phyloP scores from a whole-genome alignment of 1,284 basidiomycete species.

The Naganishia albida region DNA sequence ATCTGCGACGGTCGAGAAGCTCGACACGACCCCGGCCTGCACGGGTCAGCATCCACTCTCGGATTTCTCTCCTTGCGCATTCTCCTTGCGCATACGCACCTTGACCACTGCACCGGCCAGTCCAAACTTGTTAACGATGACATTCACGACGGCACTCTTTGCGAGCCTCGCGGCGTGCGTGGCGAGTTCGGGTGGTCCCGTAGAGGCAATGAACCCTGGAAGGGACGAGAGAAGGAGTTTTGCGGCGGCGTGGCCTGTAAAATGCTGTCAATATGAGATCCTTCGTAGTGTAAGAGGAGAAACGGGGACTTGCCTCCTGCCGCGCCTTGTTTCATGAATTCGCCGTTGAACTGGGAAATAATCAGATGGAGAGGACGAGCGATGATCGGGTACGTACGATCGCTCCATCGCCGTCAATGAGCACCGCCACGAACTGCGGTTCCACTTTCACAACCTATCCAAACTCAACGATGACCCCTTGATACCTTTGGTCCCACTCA shows the following conservation, averaged over 20 bases:
- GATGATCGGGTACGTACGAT: constrained; percentile 40
- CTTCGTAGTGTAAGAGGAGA: not conserved
- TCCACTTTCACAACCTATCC: constrained; percentile 17
- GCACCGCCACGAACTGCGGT: constrained; percentile 42
- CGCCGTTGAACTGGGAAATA: constrained; percentile 29
- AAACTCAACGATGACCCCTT: constrained; percentile 10
- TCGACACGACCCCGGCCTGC: constrained; percentile 41
- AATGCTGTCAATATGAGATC: too few relatives aligned
- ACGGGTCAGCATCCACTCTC: not conserved
- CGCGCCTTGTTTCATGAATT: constrained; percentile 45
- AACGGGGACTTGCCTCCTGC: constrained; percentile 40
- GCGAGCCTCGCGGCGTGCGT: constrained; percentile 23
- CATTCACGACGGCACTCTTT: constrained; percentile 42
- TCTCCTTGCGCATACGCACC: too few relatives aligned
- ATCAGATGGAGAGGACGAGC: not conserved
- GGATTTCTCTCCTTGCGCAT: too few relatives aligned
- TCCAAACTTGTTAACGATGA: constrained; percentile 48
- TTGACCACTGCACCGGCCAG: constrained; percentile 45
- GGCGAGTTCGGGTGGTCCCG: constrained; percentile 23
- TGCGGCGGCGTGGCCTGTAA: constrained; percentile 38
- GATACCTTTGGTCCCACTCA: constrained; percentile 17
- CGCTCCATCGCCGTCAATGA: constrained; percentile 49
- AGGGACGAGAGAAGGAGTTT: constrained; percentile 40
- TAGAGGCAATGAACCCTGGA: constrained; percentile 34
- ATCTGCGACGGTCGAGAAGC: constrained; percentile 41